These are phyloP conservation scores for Dothideomycetes sp. DNA, from an alignment of 2,329 filamentous ascomycete species.

Conservation along the genomic window DNA sequence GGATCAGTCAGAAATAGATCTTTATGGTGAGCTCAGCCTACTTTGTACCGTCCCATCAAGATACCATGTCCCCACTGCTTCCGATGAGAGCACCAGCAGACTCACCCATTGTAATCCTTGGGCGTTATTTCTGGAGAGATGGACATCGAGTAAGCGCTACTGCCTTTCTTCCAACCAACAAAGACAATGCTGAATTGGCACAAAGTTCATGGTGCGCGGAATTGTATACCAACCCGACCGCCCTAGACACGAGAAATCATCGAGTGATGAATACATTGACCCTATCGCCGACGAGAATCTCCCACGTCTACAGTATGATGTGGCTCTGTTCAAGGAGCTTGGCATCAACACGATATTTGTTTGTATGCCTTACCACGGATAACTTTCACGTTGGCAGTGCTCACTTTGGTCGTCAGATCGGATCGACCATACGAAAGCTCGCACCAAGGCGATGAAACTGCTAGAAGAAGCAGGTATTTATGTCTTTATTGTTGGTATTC, in stretches of 20 bases:
- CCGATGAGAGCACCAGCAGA: no score
- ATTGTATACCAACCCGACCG: constrained; percentile 7
- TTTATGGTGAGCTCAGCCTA: no score
- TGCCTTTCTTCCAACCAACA: not conserved
- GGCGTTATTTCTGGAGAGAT: constrained; percentile 3
- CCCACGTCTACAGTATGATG: constrained; percentile 1
- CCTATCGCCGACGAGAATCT: constrained; percentile 8
- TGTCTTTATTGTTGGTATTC: constrained; percentile 8
- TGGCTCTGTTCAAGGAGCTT: constrained; percentile 8
- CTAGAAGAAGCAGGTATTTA: constrained; percentile 11
- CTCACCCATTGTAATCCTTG: not conserved
- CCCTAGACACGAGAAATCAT: no score
- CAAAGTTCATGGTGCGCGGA: constrained; percentile 10
- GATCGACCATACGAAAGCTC: constrained; percentile 9
- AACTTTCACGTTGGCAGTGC: not conserved
- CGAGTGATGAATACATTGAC: not conserved
- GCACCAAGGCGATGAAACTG: constrained; percentile 11
- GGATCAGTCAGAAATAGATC: no score
- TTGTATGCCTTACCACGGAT: constrained; percentile 4
- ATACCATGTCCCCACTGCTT: no score
- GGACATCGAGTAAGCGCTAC: not conserved
- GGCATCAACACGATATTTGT: constrained; percentile 9
- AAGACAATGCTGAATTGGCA: not conserved
- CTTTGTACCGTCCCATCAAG: no score
- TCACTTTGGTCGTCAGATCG: constrained; percentile 1